Evolutionary conservation across 108 stramenopile genomes (phyloP), one percentile per base, ranked within the genome.

Genomic region (Stephanodiscus minutulus): DNA sequence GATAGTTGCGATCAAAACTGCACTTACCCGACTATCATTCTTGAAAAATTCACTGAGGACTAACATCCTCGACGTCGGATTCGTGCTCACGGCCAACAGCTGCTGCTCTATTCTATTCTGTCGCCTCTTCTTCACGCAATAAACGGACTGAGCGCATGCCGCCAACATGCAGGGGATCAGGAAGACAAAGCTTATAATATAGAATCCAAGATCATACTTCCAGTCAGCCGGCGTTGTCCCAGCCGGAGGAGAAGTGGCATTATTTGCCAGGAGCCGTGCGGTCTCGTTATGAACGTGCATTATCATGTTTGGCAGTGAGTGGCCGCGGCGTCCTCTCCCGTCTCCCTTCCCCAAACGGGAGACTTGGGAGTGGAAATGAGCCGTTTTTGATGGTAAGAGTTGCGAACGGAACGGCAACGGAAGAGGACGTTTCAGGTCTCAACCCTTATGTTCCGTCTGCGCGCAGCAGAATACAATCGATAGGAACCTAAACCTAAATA

Each of bases 21-120:
- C 15, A 44, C 66, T 66, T 52, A 61, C 66, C 66, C 58, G 66
- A 27, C 54, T 24, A 46, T 68, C 61, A 25, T 66, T 55, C 52
- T 70, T 72, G n/a, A 79, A 72, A 4, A 79, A 48, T 50, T 71
- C 57, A 52, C 67, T 66, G 12, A 79, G 35, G 43, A 79, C 60
- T 29, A 79, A 48, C 43, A 60, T 47, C 27, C 78, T 21, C 1
- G 64, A 70, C 5, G 50, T 60, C 3, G 78, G 78, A 54, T 79
- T 72, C 7, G 63, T 62, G 37, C 59, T 79, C 15, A 79, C 78
- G n/a, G 48, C 78, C 46, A 36, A 17, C 27, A 79, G 31, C 25
- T 54, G 49, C 43, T 52, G 57, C 63, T 79, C 78, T 0, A 54
- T 35, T 17, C 78, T 37, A 29, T 52, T 39, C 17, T 4, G 36